phyloP scores from a whole-genome alignment of 768 basidiomycete genomes.

The Boletus pseudo-olivaceus region DNA sequence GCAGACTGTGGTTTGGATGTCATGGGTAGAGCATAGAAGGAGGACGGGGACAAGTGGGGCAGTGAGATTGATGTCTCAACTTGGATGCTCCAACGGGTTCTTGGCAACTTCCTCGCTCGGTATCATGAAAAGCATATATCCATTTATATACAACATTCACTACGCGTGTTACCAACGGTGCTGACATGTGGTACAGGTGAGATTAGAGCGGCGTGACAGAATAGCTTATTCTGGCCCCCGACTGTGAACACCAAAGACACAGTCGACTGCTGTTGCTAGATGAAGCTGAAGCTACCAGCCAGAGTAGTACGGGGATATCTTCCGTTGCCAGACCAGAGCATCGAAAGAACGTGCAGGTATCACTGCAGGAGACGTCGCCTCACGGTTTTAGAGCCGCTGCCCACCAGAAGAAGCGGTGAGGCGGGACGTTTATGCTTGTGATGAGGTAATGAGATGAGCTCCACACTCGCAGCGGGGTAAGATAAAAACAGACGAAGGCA shows the following conservation, averaged over 20 bases:
- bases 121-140: background rate
- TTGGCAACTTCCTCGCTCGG: background rate
- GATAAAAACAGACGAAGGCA: background rate
- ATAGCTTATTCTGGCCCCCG: background rate
- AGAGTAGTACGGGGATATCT: background rate
- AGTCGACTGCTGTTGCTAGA: background rate
- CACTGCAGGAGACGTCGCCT: constrained; percentile 13
- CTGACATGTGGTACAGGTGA: background rate
- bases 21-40: constrained; percentile 13
- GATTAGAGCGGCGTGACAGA: background rate
- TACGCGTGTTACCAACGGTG: background rate
- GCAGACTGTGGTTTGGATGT: constrained; percentile 11
- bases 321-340: background rate
- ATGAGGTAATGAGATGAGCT: background rate
- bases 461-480: background rate
- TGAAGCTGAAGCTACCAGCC: background rate
- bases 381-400: constrained; percentile 1
- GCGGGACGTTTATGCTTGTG: constrained; percentile 13
- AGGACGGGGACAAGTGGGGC: background rate
- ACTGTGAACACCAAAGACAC: background rate
- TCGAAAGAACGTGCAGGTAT: background rate
- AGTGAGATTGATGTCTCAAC: background rate
- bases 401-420: constrained; percentile 4
- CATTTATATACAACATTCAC: constrained; percentile 7
- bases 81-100: constrained; percentile 3